phyloP scores from a whole-genome alignment of 2,329 filamentous ascomycete genomes.

The Neofusicoccum sp. region DNA sequence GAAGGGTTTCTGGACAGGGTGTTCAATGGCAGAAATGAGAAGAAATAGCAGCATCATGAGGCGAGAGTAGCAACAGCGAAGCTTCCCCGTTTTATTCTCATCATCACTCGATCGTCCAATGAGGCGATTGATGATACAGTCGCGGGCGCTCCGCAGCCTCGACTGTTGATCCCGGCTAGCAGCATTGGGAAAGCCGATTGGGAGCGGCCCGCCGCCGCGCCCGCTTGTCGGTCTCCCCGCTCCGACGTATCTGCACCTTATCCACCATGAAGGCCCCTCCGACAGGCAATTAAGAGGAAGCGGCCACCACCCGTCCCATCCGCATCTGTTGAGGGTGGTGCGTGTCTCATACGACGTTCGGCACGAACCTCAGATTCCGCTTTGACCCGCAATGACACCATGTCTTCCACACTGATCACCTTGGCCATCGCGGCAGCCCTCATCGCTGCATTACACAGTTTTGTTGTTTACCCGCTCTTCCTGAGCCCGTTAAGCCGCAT shows the following conservation, averaged over 20 bases:
- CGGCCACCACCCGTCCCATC: background rate
- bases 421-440: background rate
- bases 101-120: too few species aligned
- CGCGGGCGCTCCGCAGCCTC: background rate
- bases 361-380: too few species aligned
- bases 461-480: background rate
- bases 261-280: background rate
- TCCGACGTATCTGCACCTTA: background rate
- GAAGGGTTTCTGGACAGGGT: conserved; percentile 4
- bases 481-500: conserved; percentile 20
- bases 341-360: too few species aligned
- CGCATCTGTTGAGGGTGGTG: too few species aligned
- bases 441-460: background rate
- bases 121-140: too few species aligned
- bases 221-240: background rate
- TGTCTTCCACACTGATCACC: background rate
- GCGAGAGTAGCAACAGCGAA: too few species aligned
- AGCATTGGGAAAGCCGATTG: background rate
- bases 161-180: background rate
- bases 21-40: background rate
- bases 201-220: background rate
- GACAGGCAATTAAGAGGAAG: background rate
- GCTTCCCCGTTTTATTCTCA: too few species aligned
- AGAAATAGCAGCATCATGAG: background rate
- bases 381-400: background rate